Conservation (phyloP, 2,329 filamentous ascomycete species). For the Ophiostoma ulmi region DNA sequence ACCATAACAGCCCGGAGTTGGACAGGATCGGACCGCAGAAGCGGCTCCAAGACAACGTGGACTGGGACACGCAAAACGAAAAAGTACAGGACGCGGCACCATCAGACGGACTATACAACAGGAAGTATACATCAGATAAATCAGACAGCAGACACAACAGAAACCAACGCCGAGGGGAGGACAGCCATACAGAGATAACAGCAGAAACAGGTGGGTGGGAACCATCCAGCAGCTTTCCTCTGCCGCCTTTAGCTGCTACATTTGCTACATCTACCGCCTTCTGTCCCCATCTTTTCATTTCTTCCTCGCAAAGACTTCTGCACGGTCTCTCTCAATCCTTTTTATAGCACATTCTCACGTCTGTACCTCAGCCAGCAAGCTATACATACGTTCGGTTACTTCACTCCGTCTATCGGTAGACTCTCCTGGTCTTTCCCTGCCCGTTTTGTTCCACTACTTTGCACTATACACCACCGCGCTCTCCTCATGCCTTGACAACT, state of each 20-base stretch:
- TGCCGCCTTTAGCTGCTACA: not conserved
- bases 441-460: constrained; percentile 19
- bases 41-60: not conserved
- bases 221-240: not conserved
- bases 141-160: not conserved
- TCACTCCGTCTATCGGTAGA: constrained; percentile 21
- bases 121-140: not conserved
- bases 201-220: constrained; percentile 3
- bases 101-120: constrained; percentile 1
- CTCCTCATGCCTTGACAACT: not conserved
- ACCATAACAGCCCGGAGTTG: not conserved
- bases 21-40: not conserved
- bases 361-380: not conserved
- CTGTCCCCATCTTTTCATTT: not conserved
- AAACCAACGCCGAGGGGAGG: not conserved
- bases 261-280: not conserved
- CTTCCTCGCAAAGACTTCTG: not conserved
- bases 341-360: too few relatives aligned
- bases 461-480: not conserved
- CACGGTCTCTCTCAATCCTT: not conserved
- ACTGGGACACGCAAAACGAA: not conserved
- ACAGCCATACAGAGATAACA: not conserved
- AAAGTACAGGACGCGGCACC: not conserved
- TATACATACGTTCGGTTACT: constrained; percentile 5
- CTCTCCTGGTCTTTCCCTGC: not conserved